phyloP scores from a whole-genome alignment of 2,329 filamentous ascomycete species.

The Taxawa tesnikishii region DNA sequence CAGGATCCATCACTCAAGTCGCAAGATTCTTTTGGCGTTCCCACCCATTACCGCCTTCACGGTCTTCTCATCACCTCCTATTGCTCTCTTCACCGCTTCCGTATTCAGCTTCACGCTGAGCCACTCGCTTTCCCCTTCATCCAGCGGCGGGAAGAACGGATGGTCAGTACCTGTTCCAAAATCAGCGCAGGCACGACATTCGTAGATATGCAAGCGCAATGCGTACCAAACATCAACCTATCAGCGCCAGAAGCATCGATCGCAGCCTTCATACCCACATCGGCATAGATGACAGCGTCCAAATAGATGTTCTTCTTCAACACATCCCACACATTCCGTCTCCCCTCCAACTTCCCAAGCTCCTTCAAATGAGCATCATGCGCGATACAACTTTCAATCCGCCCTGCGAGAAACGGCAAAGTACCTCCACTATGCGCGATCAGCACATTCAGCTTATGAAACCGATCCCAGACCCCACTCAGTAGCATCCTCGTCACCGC shows the following conservation, averaged over 20 bases:
- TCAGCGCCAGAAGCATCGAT: constrained; percentile 55
- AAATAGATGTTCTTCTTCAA: constrained; percentile 69
- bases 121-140: constrained; percentile 53
- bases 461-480: constrained; percentile 71
- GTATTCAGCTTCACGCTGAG: constrained; percentile 53
- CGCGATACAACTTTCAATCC: constrained; percentile 75
- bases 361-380: constrained; percentile 67
- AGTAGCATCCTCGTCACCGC: constrained; percentile 79
- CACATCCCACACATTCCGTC: constrained; percentile 50
- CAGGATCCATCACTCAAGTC: constrained; percentile 10
- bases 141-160: constrained; percentile 71
- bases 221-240: constrained; percentile 58
- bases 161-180: constrained; percentile 53
- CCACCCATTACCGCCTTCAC: constrained; percentile 45
- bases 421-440: constrained; percentile 84
- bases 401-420: constrained; percentile 74
- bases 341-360: constrained; percentile 46
- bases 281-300: constrained; percentile 75
- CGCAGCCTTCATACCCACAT: constrained; percentile 59
- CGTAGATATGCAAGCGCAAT: neutral
- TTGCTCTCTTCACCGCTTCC: constrained; percentile 40
- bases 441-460: constrained; percentile 57
- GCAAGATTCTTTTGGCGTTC: constrained; percentile 45
- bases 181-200: neutral
- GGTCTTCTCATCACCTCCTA: constrained; percentile 33